phyloP scores from a whole-genome alignment of 2,329 filamentous ascomycete species.

The Arthroderma sp. region DNA sequence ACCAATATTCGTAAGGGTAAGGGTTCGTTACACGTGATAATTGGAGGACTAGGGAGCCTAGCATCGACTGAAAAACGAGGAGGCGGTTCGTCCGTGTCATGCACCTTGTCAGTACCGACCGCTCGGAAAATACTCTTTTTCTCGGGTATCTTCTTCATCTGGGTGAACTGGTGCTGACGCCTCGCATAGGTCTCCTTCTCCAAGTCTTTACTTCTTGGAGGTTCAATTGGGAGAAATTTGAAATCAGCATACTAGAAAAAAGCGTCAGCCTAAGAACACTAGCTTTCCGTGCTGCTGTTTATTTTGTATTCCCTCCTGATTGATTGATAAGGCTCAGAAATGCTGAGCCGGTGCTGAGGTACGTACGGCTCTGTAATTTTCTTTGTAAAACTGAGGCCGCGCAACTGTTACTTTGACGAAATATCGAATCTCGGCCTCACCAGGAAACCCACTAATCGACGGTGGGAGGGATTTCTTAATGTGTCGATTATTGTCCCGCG shows the following conservation, averaged over 20 bases:
- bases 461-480: slow-evolving; percentile 79
- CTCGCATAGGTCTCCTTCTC: slow-evolving; percentile 75
- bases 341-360: background rate
- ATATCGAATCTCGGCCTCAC: slow-evolving; percentile 81
- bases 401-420: slow-evolving; percentile 93
- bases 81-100: slow-evolving; percentile 22
- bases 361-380: slow-evolving; percentile 57
- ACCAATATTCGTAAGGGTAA: slow-evolving; percentile 68
- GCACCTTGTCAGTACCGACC: slow-evolving; percentile 15
- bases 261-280: background rate
- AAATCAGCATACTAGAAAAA: slow-evolving; percentile 41
- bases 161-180: slow-evolving; percentile 49
- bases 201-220: slow-evolving; percentile 54
- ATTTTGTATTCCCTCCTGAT: too few relatives aligned
- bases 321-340: too few relatives aligned
- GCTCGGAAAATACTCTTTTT: slow-evolving; percentile 49
- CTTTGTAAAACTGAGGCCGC: slow-evolving; percentile 75
- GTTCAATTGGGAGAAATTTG: slow-evolving; percentile 87
- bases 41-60: slow-evolving; percentile 70
- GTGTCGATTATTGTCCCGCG: slow-evolving; percentile 42
- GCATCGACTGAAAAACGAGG: slow-evolving; percentile 64
- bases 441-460: slow-evolving; percentile 73
- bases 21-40: slow-evolving; percentile 79
- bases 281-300: too few relatives aligned
- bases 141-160: slow-evolving; percentile 14